Evolutionary conservation across 106 monocot species (phyloP).

Genomic region (Alisma plantagoaquatica): DNA sequence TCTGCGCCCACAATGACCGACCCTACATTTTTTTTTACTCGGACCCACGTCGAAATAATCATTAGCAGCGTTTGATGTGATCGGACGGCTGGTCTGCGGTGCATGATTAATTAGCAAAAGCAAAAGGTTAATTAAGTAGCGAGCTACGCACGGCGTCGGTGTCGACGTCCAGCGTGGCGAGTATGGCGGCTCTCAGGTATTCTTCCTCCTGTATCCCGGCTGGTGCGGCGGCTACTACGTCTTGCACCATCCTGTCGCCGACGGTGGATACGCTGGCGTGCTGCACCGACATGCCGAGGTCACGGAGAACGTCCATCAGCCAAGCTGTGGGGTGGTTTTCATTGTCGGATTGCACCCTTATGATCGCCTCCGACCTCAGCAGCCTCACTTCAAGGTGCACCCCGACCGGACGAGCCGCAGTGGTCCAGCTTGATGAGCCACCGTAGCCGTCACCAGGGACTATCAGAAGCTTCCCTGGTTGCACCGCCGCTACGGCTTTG

Average conservation of each 20-base stretch:
- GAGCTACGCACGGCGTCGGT: no score
- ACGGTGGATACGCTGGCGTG: constrained; percentile 22
- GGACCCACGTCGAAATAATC: no score
- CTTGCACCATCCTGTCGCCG: constrained; percentile 18
- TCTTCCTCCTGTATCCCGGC: constrained; percentile 3
- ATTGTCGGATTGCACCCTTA: constrained; percentile 22
- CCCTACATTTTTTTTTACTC: no score
- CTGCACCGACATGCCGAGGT: constrained; percentile 23
- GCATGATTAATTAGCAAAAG: no score
- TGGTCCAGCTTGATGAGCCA: not conserved
- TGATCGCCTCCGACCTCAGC: constrained; percentile 21
- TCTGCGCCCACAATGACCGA: no score
- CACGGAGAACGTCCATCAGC: constrained; percentile 27
- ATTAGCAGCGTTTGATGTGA: no score
- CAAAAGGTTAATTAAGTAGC: no score
- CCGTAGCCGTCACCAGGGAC: no score
- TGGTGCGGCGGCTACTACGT: constrained; percentile 11
- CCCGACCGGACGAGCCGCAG: not conserved
- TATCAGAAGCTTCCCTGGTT: no score
- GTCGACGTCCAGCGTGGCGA: not conserved
- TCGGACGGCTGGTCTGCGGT: no score
- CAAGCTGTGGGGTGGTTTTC: constrained; percentile 24
- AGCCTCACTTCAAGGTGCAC: constrained; percentile 25
- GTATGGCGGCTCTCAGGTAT: not conserved
- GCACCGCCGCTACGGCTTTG: no score